Conservation (phyloP, 139 green algal species). For the Astrephomene gubernaculifera region DNA sequence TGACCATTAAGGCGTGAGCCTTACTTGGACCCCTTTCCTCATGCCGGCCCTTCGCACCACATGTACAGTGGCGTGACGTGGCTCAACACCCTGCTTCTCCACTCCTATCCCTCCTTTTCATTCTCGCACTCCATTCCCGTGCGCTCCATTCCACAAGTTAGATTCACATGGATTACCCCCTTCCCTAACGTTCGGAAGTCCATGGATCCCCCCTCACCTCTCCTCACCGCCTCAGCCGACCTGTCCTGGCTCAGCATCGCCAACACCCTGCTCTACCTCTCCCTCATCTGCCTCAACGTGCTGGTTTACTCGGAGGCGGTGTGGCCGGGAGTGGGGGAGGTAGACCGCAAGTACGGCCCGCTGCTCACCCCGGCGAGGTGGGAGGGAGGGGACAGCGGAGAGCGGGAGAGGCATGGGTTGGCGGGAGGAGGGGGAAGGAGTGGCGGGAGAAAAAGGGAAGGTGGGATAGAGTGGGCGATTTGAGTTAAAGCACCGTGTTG, state of each 20-base stretch:
- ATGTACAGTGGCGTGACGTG: too few species aligned
- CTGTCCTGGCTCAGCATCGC: conserved; percentile 8
- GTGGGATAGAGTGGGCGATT: neutral
- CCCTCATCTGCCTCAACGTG: conserved; percentile 21
- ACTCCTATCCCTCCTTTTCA: neutral
- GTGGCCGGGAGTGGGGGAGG: neutral
- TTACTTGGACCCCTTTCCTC: too few species aligned
- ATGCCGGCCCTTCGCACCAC: too few species aligned
- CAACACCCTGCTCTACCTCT: conserved; percentile 23
- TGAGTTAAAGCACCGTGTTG: too few species aligned
- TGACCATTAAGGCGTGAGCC: neutral
- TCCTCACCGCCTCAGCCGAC: neutral
- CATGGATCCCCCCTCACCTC: neutral
- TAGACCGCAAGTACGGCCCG: conserved; percentile 12
- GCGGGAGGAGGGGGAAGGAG: neutral
- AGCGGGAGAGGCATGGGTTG: neutral
- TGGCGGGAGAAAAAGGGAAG: neutral
- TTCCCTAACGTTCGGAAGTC: too few species aligned
- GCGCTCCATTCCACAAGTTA: neutral
- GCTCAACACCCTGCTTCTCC: too few species aligned
- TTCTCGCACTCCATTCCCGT: neutral
- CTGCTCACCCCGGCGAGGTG: conserved; percentile 18
- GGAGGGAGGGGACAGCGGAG: neutral
- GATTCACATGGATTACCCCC: too few species aligned
- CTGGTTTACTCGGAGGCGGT: conserved; percentile 19